Percentiles rank a stretch among this genome's conserved stretches.
phyloP scores from a whole-genome alignment of 2,329 filamentous ascomycete species.

The Xylaria sp. region DNA sequence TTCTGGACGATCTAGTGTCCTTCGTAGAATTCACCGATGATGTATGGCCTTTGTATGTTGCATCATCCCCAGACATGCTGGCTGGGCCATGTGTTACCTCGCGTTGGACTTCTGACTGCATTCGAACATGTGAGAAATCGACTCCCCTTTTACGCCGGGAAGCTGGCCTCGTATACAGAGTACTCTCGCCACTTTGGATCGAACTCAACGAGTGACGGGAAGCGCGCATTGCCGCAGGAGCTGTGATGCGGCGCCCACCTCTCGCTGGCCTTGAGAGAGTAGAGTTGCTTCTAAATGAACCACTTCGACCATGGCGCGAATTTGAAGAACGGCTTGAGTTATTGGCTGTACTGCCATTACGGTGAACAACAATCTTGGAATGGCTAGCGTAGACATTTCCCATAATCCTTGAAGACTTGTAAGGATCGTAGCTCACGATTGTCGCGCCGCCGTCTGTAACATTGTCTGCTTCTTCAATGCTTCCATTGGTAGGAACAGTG shows the following conservation, averaged over 20 bases:
- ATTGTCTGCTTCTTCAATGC: slow-evolving; percentile 47
- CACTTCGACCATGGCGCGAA: slow-evolving; percentile 43
- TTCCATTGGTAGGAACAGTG: slow-evolving; percentile 56
- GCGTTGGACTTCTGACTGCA: slow-evolving; percentile 36
- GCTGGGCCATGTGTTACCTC: slow-evolving; percentile 29
- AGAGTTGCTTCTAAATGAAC: slow-evolving; percentile 44
- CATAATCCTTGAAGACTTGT: slow-evolving; percentile 67
- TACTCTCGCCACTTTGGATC: slow-evolving; percentile 53
- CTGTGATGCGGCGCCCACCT: slow-evolving; percentile 38
- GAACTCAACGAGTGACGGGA: slow-evolving; percentile 55
- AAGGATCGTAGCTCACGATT: slow-evolving; percentile 80
- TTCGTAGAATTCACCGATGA: slow-evolving; percentile 33
- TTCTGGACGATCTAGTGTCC: slow-evolving; percentile 22
- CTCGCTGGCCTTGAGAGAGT: slow-evolving; percentile 34
- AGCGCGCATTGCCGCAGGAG: slow-evolving; percentile 40
- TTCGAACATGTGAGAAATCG: slow-evolving; percentile 59
- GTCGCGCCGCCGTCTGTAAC: slow-evolving; percentile 49
- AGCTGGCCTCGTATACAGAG: slow-evolving; percentile 49
- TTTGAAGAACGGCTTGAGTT: slow-evolving; percentile 35
- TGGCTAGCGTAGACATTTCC: slow-evolving; percentile 60
- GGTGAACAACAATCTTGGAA: slow-evolving; percentile 72
- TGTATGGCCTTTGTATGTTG: slow-evolving; percentile 33
- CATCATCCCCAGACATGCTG: slow-evolving; percentile 40
- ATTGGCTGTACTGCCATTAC: slow-evolving; percentile 47
- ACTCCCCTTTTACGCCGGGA: slow-evolving; percentile 59